Percentiles rank a stretch among this genome's conserved stretches.
Conservation (phyloP, 2,329 filamentous ascomycete genomes). For the Rhynchosporium secalis region DNA sequence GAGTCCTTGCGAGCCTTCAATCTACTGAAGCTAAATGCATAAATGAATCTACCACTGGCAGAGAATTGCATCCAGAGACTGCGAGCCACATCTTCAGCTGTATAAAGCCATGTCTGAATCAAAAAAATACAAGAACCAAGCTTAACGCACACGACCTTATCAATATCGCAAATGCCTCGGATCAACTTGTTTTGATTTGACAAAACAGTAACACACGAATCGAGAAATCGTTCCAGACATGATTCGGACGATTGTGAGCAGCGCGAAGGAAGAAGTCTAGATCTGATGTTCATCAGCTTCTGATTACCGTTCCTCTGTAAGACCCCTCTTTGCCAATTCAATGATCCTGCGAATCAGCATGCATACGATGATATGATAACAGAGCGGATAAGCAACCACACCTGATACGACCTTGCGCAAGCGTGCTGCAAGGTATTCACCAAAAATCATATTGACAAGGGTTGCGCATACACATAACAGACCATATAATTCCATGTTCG, state of each 20-base stretch:
- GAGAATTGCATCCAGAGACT: too few relatives aligned
- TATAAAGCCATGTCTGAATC: not conserved
- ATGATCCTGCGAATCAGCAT: not conserved
- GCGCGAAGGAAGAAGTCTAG: not conserved
- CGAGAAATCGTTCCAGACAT: not conserved
- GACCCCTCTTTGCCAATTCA: not conserved
- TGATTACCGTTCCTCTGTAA: not conserved
- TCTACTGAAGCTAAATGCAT: too few relatives aligned
- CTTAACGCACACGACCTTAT: not conserved
- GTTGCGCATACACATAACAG: not conserved
- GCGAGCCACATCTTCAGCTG: not conserved
- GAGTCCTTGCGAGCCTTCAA: not conserved
- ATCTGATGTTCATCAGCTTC: not conserved
- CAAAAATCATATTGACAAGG: constrained; percentile 1
- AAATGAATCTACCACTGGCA: too few relatives aligned
- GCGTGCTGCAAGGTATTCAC: not conserved
- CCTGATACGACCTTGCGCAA: too few relatives aligned
- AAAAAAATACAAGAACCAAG: not conserved
- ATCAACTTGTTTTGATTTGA: not conserved
- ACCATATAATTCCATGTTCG: not conserved
- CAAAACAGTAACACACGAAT: not conserved
- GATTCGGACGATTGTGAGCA: not conserved
- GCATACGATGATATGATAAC: not conserved
- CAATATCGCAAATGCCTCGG: not conserved
- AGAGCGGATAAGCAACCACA: too few relatives aligned